Evolutionary conservation across 352 stramenopile species (phyloP).

Genomic region (Pythium apleroticum): DNA sequence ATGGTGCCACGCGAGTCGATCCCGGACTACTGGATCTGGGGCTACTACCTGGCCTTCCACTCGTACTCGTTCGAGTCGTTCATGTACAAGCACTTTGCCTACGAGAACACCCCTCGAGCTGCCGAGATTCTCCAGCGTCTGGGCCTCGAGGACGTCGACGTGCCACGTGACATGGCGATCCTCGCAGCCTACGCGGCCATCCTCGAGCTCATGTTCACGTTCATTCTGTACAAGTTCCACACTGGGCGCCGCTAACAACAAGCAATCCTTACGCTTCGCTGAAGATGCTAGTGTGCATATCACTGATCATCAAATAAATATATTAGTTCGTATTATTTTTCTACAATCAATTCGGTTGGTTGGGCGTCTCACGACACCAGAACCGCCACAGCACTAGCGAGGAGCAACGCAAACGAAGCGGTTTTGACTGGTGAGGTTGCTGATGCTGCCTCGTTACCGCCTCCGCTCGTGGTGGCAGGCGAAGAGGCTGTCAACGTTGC

Average conservation of each 20-base stretch:
- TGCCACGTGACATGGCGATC: constrained; percentile 29
- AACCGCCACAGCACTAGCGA: not conserved
- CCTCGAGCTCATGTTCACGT: constrained; percentile 38
- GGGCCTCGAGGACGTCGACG: constrained; percentile 28
- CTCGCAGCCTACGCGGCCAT: constrained; percentile 21
- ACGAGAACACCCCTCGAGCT: constrained; percentile 2
- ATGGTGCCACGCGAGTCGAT: constrained; percentile 44
- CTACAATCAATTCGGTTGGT: too few relatives aligned
- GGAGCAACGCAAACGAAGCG: not conserved
- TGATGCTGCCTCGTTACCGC: not conserved
- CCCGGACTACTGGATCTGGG: constrained; percentile 42
- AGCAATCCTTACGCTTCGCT: not conserved
- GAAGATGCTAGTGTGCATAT: too few relatives aligned
- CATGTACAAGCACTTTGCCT: constrained; percentile 47
- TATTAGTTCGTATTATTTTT: not conserved
- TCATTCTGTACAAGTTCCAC: constrained; percentile 59
- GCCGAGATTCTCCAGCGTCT: constrained; percentile 26
- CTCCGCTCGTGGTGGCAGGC: not conserved
- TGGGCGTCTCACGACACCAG: not conserved
- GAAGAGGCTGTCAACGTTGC: not conserved
- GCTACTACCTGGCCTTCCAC: constrained; percentile 56
- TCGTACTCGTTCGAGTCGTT: constrained; percentile 54
- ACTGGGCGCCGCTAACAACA: constrained; percentile 36
- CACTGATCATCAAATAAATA: too few relatives aligned
- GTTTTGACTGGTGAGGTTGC: not conserved